Percentiles rank a stretch among this genome's conserved stretches.
phyloP scores from a whole-genome alignment of 2,329 filamentous ascomycete genomes.

The Hymenoscyphus scutula region DNA sequence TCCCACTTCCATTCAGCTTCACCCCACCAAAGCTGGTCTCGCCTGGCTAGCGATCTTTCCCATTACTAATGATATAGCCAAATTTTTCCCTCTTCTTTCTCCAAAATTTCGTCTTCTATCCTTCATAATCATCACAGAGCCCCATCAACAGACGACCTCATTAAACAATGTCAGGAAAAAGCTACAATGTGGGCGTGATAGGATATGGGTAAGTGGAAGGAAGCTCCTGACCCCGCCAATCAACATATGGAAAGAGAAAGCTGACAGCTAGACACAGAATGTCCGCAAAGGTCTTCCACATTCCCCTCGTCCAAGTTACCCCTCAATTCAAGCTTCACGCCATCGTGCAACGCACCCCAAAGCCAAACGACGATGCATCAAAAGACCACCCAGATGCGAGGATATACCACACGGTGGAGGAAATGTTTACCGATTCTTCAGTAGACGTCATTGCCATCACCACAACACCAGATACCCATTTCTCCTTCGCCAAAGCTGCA shows the following conservation, averaged over 20 bases:
- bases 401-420: constrained; percentile 60
- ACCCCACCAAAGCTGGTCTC: constrained; percentile 2
- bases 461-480: constrained; percentile 71
- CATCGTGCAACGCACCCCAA: constrained; percentile 72
- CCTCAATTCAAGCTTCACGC: constrained; percentile 66
- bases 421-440: constrained; percentile 61
- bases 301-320: constrained; percentile 69
- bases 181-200: constrained; percentile 56
- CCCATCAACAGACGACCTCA: background rate
- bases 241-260: background rate
- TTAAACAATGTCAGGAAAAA: constrained; percentile 36
- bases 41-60: background rate
- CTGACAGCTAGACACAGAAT: constrained; percentile 39
- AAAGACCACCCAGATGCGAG: constrained; percentile 64
- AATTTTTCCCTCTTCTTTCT: constrained; percentile 6
- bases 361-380: constrained; percentile 61
- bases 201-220: constrained; percentile 47
- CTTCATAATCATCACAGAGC: background rate
- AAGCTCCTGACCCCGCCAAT: background rate
- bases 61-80: background rate
- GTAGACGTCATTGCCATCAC: constrained; percentile 70
- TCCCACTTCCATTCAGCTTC: background rate
- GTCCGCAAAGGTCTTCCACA: constrained; percentile 78
- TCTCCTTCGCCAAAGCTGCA: constrained; percentile 59
- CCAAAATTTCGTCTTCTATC: background rate